A percentile compares a stretch with the other conserved stretches of the same genome.
Evolutionary conservation across 345 rosid genomes (phyloP).

Genomic region (Heritiera littoralis): DNA sequence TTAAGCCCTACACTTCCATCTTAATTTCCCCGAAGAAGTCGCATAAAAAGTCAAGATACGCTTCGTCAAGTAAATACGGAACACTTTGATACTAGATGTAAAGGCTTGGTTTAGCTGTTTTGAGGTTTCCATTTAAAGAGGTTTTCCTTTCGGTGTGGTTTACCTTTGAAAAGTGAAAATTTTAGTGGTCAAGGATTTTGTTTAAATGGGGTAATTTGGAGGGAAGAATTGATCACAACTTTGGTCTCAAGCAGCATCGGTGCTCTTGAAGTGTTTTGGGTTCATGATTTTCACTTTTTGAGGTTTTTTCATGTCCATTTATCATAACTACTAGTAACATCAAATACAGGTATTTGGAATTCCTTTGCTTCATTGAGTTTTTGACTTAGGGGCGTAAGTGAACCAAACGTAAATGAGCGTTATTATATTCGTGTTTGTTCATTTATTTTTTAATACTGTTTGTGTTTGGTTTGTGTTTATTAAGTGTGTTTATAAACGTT

Average conservation of each 20-base stretch:
- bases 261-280: slow-evolving; percentile 18
- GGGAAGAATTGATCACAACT: neutral
- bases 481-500: too few species aligned
- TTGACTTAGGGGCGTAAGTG: too few species aligned
- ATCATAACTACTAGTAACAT: neutral
- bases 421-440: too few species aligned
- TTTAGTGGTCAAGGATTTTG: slow-evolving; percentile 15
- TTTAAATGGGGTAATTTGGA: neutral
- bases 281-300: slow-evolving; percentile 3
- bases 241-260: neutral
- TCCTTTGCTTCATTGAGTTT: neutral
- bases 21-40: slow-evolving; percentile 58
- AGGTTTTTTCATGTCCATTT: slow-evolving; percentile 13
- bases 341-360: slow-evolving; percentile 3
- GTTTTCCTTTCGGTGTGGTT: neutral
- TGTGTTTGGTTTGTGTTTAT: too few species aligned
- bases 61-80: neutral
- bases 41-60: slow-evolving; percentile 31
- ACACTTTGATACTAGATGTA: neutral
- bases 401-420: too few species aligned
- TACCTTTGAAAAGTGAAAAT: neutral
- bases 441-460: too few species aligned
- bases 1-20: slow-evolving; percentile 38
- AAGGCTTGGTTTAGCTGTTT: neutral
- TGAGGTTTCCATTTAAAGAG: neutral